Base-by-base conservation (phyloP, 192 early-diverging fungal genomes). In the Endogone sp. region DNA sequence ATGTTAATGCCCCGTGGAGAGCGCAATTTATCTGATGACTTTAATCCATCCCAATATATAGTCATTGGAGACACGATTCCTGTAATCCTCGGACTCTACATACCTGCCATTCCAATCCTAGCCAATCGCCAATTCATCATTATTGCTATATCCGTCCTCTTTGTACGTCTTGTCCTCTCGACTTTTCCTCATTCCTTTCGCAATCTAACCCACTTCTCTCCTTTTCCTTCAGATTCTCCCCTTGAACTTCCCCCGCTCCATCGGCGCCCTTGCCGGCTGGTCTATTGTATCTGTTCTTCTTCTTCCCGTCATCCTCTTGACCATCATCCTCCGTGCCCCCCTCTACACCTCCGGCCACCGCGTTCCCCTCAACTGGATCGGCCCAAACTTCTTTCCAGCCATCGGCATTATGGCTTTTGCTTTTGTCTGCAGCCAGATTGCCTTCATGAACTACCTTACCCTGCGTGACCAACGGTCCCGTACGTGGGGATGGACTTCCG, bases 361-460 rank as follows among this genome's bases (percentile, higher is more conserved):
- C 31, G 69, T 73, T n/a, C 84, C 85, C 0, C 78, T 76, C 23
- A 76, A 76, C 1, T 75, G 78, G 28, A 79, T 85, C 32, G 89
- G 89, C 3, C 71, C 80, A 31, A 86, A 86, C 76, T 75, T 87
- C 26, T 66, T 90, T 60, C 82, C 86, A 0, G 85, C 87, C 0
- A 70, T 89, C 23, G 89, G 87, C 56, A 83, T 89, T 61, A 88
- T 89, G 73, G 82, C 87, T 0, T 90, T 90, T 65, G 86, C 89
- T 3, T 89, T 87, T 75, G 80, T 85, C 16, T 88, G 85, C 30
- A 71, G 86, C 24, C 89, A 90, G 63, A 83, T 86, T 25, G 81
- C 79, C 16, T 88, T 83, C 64, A 78, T 81, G 65, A 87, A 79
- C 56, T 90, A 84, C 64, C 64, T 77, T 54, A 81, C 88, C 0